phyloP scores from a whole-genome alignment of 805 yeast genomes.

The Candida oleophila region DNA sequence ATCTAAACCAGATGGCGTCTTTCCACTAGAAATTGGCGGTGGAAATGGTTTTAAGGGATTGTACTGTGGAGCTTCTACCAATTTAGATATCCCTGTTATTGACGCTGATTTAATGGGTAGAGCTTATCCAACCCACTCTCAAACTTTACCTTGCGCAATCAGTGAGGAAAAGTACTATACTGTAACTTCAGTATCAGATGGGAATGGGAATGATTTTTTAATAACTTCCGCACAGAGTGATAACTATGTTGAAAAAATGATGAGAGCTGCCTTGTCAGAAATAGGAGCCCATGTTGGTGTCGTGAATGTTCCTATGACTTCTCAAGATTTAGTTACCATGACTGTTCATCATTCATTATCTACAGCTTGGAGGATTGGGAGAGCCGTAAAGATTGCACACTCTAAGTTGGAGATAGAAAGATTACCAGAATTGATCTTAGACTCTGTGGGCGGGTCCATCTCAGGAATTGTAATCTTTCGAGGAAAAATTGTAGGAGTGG shows the following conservation, averaged over 20 bases:
- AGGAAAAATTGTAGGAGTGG: conserved; percentile 46
- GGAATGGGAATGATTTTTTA: conserved; percentile 41
- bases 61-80: conserved; percentile 20
- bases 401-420: conserved; percentile 34
- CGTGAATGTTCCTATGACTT: conserved; percentile 32
- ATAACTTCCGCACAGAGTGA: conserved; percentile 31
- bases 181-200: conserved; percentile 29
- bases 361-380: conserved; percentile 48
- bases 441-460: conserved; percentile 32
- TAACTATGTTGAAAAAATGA: conserved; percentile 31
- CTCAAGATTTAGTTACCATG: conserved; percentile 5
- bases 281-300: conserved; percentile 41
- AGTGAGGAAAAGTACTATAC: conserved; percentile 20
- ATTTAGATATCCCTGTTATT: conserved; percentile 27
- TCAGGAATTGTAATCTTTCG: conserved; percentile 32
- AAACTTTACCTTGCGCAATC: conserved; percentile 32
- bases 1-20: conserved; percentile 29
- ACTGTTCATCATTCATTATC: conserved; percentile 36
- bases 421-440: conserved; percentile 34
- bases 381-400: conserved; percentile 39
- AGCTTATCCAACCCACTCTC: conserved; percentile 47
- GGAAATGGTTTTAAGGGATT: conserved; percentile 35
- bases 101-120: conserved; percentile 49
- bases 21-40: conserved; percentile 45
- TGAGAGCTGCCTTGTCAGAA: conserved; percentile 43